Evolutionary conservation across 108 stramenopile genomes (phyloP).

Genomic region (Pseudonitzschia multiseries): DNA sequence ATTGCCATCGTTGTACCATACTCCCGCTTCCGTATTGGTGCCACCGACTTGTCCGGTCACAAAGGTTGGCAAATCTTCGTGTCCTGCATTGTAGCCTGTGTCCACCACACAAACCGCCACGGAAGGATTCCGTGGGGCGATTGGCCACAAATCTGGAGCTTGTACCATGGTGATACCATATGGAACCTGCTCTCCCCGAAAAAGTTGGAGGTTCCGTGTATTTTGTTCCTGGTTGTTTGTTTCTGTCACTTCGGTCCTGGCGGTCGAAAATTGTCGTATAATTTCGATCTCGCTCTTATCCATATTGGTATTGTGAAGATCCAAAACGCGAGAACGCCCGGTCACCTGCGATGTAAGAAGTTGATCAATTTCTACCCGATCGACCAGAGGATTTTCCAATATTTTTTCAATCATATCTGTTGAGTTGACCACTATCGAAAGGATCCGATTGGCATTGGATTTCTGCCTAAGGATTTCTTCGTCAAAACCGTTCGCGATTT

Average conservation of each 20-base stretch:
- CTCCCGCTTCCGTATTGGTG: background rate
- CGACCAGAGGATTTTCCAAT: background rate
- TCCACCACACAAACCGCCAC: slow-evolving; percentile 62
- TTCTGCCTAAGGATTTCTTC: too few species aligned
- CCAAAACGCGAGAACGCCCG: background rate
- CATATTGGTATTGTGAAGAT: too few species aligned
- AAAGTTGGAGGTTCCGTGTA: background rate
- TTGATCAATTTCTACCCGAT: background rate
- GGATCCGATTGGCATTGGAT: background rate
- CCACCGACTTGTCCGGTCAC: background rate
- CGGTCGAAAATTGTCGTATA: too few species aligned
- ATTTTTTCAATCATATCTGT: background rate
- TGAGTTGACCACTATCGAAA: background rate
- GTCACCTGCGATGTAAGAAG: background rate
- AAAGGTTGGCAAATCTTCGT: slow-evolving; percentile 40
- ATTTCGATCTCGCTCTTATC: too few species aligned
- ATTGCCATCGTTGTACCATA: slow-evolving; percentile 2
- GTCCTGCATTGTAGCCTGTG: slow-evolving; percentile 45
- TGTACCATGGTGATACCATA: slow-evolving; percentile 30
- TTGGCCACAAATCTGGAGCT: slow-evolving; percentile 10
- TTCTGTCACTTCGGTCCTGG: background rate
- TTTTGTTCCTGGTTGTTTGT: background rate
- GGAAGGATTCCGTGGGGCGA: background rate
- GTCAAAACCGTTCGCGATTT: too few species aligned
- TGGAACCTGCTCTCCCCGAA: slow-evolving; percentile 10